phyloP scores from a whole-genome alignment of 1,284 basidiomycete genomes.

The Ustilago lituana region DNA sequence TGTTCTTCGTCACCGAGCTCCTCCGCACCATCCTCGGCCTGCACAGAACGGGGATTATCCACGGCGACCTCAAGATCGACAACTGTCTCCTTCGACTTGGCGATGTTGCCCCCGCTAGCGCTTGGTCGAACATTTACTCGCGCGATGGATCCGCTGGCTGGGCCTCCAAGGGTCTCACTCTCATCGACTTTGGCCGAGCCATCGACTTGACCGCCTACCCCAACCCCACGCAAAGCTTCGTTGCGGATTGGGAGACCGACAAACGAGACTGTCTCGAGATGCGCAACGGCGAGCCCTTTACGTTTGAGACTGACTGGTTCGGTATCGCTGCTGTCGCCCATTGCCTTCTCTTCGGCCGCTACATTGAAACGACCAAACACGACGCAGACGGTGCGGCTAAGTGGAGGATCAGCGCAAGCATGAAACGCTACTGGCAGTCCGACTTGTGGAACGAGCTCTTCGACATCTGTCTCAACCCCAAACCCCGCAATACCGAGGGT shows the following conservation, averaged over 20 bases:
- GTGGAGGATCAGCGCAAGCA: constrained; percentile 71
- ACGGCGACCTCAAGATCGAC: constrained; percentile 99
- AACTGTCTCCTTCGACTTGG: constrained; percentile 93
- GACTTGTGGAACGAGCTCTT: constrained; percentile 87
- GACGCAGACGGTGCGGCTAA: constrained; percentile 13
- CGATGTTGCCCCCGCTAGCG: constrained; percentile 74
- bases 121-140: constrained; percentile 81
- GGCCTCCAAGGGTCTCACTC: constrained; percentile 83
- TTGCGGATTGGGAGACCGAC: constrained; percentile 81
- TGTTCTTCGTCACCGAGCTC: constrained; percentile 94
- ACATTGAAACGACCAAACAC: constrained; percentile 71
- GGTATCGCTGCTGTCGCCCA: constrained; percentile 91
- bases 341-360: constrained; percentile 95
- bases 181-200: constrained; percentile 96
- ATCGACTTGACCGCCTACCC: constrained; percentile 85
- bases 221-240: constrained; percentile 75
- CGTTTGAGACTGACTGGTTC: constrained; percentile 93
- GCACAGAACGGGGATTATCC: constrained; percentile 84
- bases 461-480: constrained; percentile 82
- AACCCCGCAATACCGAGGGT: constrained; percentile 11
- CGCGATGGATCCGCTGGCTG: constrained; percentile 83
- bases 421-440: constrained; percentile 95
- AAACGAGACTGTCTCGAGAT: constrained; percentile 91
- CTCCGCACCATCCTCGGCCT: constrained; percentile 83
- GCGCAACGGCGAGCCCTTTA: constrained; percentile 84